phyloP scores from a whole-genome alignment of 805 yeast species.

The Candida anglica region DNA sequence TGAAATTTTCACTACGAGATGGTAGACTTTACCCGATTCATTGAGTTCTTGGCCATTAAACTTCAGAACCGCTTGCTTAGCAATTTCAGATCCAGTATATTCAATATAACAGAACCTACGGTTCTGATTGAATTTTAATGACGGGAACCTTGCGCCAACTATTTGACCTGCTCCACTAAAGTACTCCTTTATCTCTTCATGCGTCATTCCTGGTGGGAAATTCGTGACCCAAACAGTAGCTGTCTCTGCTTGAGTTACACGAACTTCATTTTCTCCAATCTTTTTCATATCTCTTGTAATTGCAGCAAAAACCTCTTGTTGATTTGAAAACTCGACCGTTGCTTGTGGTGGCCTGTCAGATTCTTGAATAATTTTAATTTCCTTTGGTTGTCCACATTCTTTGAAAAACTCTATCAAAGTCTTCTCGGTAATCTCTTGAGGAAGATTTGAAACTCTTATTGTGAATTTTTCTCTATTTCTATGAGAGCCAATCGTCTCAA shows the following conservation, averaged over 20 bases:
- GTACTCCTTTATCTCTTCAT: constrained; percentile 30
- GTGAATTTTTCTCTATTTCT: constrained; percentile 61
- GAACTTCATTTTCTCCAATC: constrained; percentile 38
- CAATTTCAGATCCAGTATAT: constrained; percentile 38
- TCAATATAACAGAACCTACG: constrained; percentile 78
- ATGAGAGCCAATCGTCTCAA: too few species aligned
- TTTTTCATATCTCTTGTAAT: constrained; percentile 54
- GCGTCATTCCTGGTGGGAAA: constrained; percentile 55
- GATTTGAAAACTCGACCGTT: constrained; percentile 52
- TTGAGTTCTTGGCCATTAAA: constrained; percentile 37
- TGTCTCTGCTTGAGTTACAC: constrained; percentile 41
- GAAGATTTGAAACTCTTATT: constrained; percentile 50
- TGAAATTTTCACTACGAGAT: constrained; percentile 57
- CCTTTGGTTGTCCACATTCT: constrained; percentile 57
- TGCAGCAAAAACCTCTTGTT: constrained; percentile 50
- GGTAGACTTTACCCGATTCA: constrained; percentile 26
- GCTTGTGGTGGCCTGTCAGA: constrained; percentile 33
- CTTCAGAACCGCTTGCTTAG: constrained; percentile 36
- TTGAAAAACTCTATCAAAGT: constrained; percentile 42
- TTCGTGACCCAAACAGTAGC: constrained; percentile 72
- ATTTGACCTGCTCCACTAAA: constrained; percentile 42
- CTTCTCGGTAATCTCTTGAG: constrained; percentile 32
- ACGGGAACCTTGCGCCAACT: constrained; percentile 59
- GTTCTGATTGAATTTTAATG: constrained; percentile 47
- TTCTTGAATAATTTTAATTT: constrained; percentile 19